These are phyloP conservation scores for Mycena epipterygia DNA, from an alignment of 768 basidiomycete species.

Conservation along the genomic window DNA sequence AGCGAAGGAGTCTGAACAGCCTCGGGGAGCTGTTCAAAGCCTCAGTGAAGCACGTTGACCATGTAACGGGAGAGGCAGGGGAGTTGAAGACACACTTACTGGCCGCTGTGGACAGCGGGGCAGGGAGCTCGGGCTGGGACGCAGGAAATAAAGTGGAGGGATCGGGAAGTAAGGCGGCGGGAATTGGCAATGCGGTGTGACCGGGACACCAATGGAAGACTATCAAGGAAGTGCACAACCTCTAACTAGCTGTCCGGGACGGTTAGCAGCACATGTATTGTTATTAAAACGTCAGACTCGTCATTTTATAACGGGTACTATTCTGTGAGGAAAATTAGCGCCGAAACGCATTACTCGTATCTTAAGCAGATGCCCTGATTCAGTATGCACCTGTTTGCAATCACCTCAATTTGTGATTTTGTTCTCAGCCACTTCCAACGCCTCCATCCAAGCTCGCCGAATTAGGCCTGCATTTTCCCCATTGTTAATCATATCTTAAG, in stretches of 20 bases:
- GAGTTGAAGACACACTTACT: slow-evolving; percentile 23
- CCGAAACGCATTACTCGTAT: too few relatives aligned
- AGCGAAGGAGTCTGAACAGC: slow-evolving; percentile 43
- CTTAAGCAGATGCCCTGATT: too few relatives aligned
- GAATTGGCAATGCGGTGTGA: slow-evolving; percentile 40
- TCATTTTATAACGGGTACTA: too few relatives aligned
- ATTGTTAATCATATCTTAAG: background rate
- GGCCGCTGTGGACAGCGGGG: slow-evolving; percentile 16
- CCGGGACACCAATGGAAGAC: slow-evolving; percentile 39
- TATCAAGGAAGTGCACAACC: slow-evolving; percentile 33
- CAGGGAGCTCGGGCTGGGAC: slow-evolving; percentile 38
- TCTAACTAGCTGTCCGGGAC: too few relatives aligned
- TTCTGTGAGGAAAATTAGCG: too few relatives aligned
- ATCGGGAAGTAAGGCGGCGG: slow-evolving; percentile 33
- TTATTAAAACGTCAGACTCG: too few relatives aligned
- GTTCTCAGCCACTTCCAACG: too few relatives aligned
- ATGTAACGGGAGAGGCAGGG: slow-evolving; percentile 13
- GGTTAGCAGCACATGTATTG: too few relatives aligned
- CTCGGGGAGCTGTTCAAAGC: slow-evolving; percentile 42
- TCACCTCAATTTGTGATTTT: too few relatives aligned
- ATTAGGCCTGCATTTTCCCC: too few relatives aligned
- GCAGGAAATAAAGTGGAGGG: slow-evolving; percentile 6
- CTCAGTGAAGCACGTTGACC: slow-evolving; percentile 34
- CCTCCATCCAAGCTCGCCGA: too few relatives aligned
- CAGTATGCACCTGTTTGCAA: too few relatives aligned